Evolutionary conservation across 345 rosid species (phyloP).

Genomic region (Syzygium grande): DNA sequence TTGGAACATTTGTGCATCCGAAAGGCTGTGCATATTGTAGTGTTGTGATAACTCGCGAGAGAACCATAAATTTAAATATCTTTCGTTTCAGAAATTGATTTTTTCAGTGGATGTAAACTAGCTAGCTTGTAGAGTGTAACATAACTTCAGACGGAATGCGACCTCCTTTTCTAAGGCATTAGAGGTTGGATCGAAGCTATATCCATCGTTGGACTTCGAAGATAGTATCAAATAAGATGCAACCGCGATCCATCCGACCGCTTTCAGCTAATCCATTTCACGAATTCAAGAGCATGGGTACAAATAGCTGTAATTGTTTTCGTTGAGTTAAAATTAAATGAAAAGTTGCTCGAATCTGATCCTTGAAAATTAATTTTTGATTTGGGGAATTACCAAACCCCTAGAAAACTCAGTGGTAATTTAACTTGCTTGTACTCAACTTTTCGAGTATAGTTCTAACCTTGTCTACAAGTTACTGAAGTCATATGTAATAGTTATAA

Average conservation of each 20-base stretch:
- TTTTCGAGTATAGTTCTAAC: not conserved
- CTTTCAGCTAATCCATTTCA: not conserved
- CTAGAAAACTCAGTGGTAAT: not conserved
- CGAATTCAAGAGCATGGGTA: not conserved
- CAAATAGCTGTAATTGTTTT: not conserved
- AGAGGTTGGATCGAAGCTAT: not conserved
- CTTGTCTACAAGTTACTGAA: not conserved
- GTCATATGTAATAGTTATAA: not conserved
- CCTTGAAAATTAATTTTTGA: not conserved
- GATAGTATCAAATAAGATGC: not conserved
- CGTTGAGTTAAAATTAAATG: not conserved
- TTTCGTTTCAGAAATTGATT: not conserved
- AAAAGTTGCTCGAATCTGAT: not conserved
- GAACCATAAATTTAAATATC: not conserved
- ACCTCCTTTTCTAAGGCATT: not conserved
- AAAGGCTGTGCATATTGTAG: rapidly evolving
- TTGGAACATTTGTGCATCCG: not conserved
- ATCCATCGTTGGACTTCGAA: not conserved
- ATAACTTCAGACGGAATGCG: not conserved
- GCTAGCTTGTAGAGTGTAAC: not conserved
- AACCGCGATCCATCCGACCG: not conserved
- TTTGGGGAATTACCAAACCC: not conserved
- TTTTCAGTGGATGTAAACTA: no score
- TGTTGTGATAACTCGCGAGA: not conserved
- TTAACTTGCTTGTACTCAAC: not conserved